Percentiles rank a stretch among this genome's conserved stretches.
phyloP scores from a whole-genome alignment of 2,329 filamentous ascomycete genomes.

The Xenoacremonium recifei region DNA sequence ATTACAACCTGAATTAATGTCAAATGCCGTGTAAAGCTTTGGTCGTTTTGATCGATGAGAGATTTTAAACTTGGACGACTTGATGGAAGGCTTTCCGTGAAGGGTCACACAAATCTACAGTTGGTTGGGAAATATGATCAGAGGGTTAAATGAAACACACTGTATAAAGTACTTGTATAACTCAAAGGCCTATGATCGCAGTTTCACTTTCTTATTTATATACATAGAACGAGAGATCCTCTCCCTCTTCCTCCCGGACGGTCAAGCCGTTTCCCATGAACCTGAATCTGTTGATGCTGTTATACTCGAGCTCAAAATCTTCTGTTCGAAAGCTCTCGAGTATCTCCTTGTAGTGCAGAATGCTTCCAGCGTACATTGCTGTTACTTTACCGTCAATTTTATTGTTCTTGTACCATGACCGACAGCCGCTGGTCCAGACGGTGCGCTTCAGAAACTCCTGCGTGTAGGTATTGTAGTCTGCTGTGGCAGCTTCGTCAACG shows the following conservation, averaged over 20 bases:
- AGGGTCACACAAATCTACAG: no score
- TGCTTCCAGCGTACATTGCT: background rate
- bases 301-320: background rate
- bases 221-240: background rate
- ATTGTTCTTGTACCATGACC: constrained; percentile 1
- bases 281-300: background rate
- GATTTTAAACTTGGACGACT: no score
- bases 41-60: no score
- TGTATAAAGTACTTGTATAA: no score
- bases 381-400: background rate
- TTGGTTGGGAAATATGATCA: no score
- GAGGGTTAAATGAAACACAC: no score
- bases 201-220: no score
- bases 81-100: no score
- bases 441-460: constrained; percentile 6
- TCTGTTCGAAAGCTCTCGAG: background rate
- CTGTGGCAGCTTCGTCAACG: constrained; percentile 2
- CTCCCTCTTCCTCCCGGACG: background rate
- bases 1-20: no score
- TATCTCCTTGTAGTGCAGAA: constrained; percentile 1
- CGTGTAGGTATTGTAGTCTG: constrained; percentile 9
- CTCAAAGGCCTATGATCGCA: no score
- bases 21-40: no score
- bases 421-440: constrained; percentile 8
- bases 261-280: background rate